Percentiles rank a stretch among this genome's conserved stretches.
phyloP scores from a whole-genome alignment of 2,329 filamentous ascomycete genomes.

The Botrytis galanthina region DNA sequence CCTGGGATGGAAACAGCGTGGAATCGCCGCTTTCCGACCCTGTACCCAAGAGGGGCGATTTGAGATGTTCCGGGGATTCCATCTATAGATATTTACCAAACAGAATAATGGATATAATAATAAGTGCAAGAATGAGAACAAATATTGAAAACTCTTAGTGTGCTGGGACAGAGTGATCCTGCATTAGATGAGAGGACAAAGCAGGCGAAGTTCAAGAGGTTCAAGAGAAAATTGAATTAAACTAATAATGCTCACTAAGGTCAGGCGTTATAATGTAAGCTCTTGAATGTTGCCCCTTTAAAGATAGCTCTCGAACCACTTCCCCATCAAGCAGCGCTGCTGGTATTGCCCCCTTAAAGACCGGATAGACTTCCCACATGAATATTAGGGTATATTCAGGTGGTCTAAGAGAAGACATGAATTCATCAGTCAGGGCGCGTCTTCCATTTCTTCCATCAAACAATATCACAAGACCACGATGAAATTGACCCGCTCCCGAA shows the following conservation, averaged over 20 bases:
- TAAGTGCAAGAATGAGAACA: not conserved
- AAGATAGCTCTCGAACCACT: not conserved
- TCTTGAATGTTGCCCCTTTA: not conserved
- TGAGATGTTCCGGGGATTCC: not conserved
- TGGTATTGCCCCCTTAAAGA: not conserved
- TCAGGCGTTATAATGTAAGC: not conserved
- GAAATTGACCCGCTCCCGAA: not conserved
- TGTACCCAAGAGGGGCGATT: not conserved
- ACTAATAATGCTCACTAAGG: not conserved
- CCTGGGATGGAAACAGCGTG: not conserved
- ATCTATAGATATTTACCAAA: not conserved
- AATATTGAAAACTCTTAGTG: not conserved
- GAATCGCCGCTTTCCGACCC: not conserved
- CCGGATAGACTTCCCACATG: not conserved
- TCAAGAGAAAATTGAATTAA: not conserved
- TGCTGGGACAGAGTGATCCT: not conserved
- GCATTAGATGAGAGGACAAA: not conserved
- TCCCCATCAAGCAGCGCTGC: not conserved
- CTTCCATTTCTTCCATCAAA: not conserved
- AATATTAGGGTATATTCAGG: not conserved
- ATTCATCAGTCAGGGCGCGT: not conserved
- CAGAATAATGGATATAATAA: not conserved
- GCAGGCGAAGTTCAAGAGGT: not conserved
- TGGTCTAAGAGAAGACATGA: not conserved
- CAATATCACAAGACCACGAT: not conserved